phyloP scores from a whole-genome alignment of 495 filamentous ascomycete species.

The Thermothielavioides terrestris region DNA sequence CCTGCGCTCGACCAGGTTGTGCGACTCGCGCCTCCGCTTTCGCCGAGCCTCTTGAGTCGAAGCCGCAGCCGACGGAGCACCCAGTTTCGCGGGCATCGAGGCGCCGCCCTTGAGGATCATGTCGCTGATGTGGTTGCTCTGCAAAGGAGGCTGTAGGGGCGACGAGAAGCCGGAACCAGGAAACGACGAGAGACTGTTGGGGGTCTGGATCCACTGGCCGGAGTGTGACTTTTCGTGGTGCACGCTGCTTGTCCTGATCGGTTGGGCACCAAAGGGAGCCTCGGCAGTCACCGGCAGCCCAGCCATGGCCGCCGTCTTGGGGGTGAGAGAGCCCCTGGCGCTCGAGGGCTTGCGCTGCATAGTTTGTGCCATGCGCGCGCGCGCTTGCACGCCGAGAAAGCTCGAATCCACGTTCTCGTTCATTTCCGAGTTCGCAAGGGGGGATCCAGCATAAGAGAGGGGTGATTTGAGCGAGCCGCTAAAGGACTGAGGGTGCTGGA shows the following conservation, averaged over 20 bases:
- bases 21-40: conserved; percentile 80
- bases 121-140: conserved; percentile 42
- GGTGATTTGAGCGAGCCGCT: conserved; percentile 43
- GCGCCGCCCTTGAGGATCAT: conserved; percentile 44
- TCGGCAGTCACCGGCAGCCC: conserved; percentile 31
- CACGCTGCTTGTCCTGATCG: conserved; percentile 56
- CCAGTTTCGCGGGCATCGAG: conserved; percentile 49
- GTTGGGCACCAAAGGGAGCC: conserved; percentile 56
- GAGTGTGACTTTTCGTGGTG: conserved; percentile 76
- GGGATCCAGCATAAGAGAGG: conserved; percentile 43
- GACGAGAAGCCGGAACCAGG: conserved; percentile 75
- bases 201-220: conserved; percentile 68
- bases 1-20: conserved; percentile 91
- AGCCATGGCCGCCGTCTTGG: conserved; percentile 50
- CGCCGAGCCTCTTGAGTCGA: conserved; percentile 87
- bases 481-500: conserved; percentile 50
- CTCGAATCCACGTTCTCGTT: conserved; percentile 46
- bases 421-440: conserved; percentile 46
- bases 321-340: conserved; percentile 68
- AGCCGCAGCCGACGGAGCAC: conserved; percentile 36
- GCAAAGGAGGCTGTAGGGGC: conserved; percentile 44
- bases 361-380: conserved; percentile 44
- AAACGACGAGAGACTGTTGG: conserved; percentile 69
- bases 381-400: conserved; percentile 49
- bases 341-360: conserved; percentile 65